These are phyloP conservation scores for Pochonia chlamydosporia DNA, from an alignment of 2,329 filamentous ascomycete genomes.

Conservation along the genomic window DNA sequence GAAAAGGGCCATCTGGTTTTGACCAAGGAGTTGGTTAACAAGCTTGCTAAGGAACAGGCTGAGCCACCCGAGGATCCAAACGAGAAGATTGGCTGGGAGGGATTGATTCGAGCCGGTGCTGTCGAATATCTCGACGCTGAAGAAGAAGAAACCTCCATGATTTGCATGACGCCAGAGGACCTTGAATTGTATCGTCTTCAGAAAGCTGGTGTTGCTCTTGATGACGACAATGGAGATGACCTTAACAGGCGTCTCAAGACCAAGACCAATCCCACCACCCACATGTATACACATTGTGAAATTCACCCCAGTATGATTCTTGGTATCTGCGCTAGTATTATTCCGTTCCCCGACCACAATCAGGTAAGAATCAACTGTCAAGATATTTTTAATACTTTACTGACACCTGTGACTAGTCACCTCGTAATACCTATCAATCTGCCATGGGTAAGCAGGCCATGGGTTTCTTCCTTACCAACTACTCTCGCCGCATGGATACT, in stretches of 20 bases:
- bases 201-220: conserved; percentile 58
- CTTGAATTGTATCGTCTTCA: conserved; percentile 70
- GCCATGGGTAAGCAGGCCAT: conserved; percentile 99
- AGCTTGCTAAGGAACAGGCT: conserved; percentile 68
- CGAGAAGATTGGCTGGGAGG: conserved; percentile 78
- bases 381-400: conserved; percentile 1
- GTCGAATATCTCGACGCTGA: conserved; percentile 97
- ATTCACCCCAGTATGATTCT: conserved; percentile 99
- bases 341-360: conserved; percentile 99
- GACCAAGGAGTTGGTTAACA: conserved; percentile 73
- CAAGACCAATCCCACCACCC: conserved; percentile 77
- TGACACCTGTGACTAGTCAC: conserved; percentile 57
- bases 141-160: conserved; percentile 98
- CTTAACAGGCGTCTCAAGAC: conserved; percentile 85
- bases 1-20: conserved; percentile 68
- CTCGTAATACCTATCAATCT: conserved; percentile 97
- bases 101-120: conserved; percentile 74
- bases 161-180: conserved; percentile 97
- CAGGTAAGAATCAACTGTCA: conserved; percentile 47
- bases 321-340: conserved; percentile 97
- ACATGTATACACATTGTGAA: conserved; percentile 96
- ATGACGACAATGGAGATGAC: conserved; percentile 58
- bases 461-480: conserved; percentile 98
- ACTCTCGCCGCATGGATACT: conserved; percentile 94
- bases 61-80: conserved; percentile 54